Evolutionary conservation across 495 filamentous ascomycete species (phyloP).

Genomic region (Penicillium crystallinum): DNA sequence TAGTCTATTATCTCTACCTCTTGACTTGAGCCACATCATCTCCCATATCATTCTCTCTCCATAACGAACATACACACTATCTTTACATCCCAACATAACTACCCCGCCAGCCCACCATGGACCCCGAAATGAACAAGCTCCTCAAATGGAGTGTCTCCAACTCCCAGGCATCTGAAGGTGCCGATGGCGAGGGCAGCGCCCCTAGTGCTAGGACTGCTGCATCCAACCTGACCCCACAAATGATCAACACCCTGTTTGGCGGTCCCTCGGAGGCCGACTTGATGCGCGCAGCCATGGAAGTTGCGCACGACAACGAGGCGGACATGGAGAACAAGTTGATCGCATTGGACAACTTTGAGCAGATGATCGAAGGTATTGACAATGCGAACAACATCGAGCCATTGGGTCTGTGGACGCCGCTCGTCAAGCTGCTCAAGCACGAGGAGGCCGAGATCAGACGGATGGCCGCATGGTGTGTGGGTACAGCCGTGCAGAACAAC

Average conservation of each 20-base stretch:
- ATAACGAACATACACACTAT: conserved; percentile 10
- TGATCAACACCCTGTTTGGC: conserved; percentile 69
- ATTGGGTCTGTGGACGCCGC: conserved; percentile 72
- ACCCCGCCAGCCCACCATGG: conserved; percentile 34
- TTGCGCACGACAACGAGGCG: conserved; percentile 58
- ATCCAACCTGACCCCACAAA: conserved; percentile 53
- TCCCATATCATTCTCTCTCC: background rate
- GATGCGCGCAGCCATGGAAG: conserved; percentile 77
- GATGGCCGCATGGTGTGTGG: conserved; percentile 88
- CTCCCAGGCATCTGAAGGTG: conserved; percentile 34
- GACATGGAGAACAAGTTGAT: conserved; percentile 71
- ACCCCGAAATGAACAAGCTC: conserved; percentile 65
- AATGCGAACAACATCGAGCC: conserved; percentile 88
- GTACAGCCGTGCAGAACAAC: conserved; percentile 96
- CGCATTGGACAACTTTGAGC: conserved; percentile 95
- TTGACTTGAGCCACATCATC: background rate
- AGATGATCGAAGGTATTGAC: conserved; percentile 84
- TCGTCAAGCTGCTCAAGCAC: conserved; percentile 62
- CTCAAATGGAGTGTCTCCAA: conserved; percentile 94
- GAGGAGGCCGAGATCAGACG: conserved; percentile 65
- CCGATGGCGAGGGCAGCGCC: conserved; percentile 21
- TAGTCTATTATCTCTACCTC: background rate
- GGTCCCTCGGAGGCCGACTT: conserved; percentile 82
- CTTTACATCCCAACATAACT: background rate
- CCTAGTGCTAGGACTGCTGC: conserved; percentile 36